phyloP scores from a whole-genome alignment of 106 monocot species.

The Agapanthus africanus region DNA sequence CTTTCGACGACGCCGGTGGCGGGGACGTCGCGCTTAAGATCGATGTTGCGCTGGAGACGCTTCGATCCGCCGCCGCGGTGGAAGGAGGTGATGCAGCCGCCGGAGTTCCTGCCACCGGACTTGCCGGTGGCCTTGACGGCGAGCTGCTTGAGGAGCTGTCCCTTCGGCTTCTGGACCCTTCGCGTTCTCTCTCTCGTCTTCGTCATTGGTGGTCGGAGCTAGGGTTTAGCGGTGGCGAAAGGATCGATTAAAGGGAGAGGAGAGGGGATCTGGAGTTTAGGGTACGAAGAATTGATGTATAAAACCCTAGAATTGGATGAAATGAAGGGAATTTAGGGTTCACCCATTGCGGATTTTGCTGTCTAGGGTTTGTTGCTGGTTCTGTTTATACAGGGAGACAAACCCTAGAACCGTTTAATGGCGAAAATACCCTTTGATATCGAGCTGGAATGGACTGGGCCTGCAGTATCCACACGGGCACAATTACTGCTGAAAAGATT shows the following conservation, averaged over 20 bases:
- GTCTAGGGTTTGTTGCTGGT: no score
- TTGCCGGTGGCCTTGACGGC: not conserved
- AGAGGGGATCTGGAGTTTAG: no score
- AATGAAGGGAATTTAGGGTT: not conserved
- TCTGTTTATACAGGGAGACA: no score
- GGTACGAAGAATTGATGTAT: no score
- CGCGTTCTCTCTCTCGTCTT: not conserved
- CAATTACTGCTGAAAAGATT: no score
- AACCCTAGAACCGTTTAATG: no score
- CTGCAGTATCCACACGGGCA: no score
- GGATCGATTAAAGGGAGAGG: no score
- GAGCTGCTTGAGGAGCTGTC: not conserved
- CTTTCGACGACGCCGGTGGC: slow-evolving; percentile 2
- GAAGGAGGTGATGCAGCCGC: slow-evolving; percentile 6
- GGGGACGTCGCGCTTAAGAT: slow-evolving; percentile 4
- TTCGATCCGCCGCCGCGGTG: slow-evolving; percentile 12
- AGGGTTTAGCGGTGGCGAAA: no score
- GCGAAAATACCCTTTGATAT: no score
- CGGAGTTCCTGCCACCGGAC: slow-evolving; percentile 1
- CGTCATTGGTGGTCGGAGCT: slow-evolving; percentile 6
- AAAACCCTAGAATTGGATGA: not conserved
- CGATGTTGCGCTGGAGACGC: slow-evolving; percentile 2
- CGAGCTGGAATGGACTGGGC: no score
- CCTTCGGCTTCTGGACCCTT: not conserved
- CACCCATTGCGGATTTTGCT: not conserved